phyloP scores from a whole-genome alignment of 306 rosid species.

The Quercus cerris region DNA sequence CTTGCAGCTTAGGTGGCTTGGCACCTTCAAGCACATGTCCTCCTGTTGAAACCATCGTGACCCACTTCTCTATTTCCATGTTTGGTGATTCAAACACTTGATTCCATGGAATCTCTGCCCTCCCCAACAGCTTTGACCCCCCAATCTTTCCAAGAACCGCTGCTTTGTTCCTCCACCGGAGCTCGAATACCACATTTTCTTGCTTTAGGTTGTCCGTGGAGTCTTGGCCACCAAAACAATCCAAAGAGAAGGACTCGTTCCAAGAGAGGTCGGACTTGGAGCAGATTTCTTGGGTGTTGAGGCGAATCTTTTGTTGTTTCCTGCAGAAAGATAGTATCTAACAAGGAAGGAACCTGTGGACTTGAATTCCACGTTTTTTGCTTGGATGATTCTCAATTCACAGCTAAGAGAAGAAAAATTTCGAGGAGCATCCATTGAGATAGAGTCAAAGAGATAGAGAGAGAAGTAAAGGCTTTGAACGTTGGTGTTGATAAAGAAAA shows the following conservation, averaged over 20 bases:
- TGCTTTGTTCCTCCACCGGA: conserved; percentile 45
- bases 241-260: conserved; percentile 64
- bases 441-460: neutral
- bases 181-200: conserved; percentile 61
- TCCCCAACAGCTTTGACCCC: conserved; percentile 62
- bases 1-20: conserved; percentile 39
- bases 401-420: conserved; percentile 39
- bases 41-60: conserved; percentile 33
- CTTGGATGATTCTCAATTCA: conserved; percentile 58
- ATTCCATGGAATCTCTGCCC: conserved; percentile 66
- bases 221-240: conserved; percentile 50
- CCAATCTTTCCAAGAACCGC: conserved; percentile 30
- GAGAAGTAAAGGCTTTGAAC: neutral
- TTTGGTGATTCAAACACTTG: conserved; percentile 54
- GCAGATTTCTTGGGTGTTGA: conserved; percentile 44
- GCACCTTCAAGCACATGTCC: conserved; percentile 5
- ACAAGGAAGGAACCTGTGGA: conserved; percentile 43
- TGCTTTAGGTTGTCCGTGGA: conserved; percentile 45
- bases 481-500: conserved; percentile 8
- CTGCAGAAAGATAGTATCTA: conserved; percentile 52
- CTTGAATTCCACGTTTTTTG: conserved; percentile 35
- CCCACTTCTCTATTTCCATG: conserved; percentile 64
- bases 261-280: conserved; percentile 42
- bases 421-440: conserved; percentile 35
- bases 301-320: conserved; percentile 39